A percentile compares a stretch with the other conserved stretches of the same genome.
Conservation (phyloP, 2,329 filamentous ascomycete genomes). For the Paramyrothecium roridum region DNA sequence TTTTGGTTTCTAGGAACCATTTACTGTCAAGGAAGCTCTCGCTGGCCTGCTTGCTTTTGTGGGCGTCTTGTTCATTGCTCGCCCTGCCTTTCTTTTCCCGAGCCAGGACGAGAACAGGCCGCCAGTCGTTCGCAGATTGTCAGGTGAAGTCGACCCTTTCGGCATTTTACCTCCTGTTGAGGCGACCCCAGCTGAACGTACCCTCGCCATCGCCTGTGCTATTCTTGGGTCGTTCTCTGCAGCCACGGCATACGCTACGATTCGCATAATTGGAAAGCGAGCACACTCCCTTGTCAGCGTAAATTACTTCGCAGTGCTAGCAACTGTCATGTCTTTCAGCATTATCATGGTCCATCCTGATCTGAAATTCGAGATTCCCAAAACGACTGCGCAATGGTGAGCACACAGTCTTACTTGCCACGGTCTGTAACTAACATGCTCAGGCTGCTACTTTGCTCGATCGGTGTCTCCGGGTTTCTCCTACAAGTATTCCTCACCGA, state of each 20-base stretch:
- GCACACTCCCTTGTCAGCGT: slow-evolving; percentile 75
- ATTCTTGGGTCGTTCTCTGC: slow-evolving; percentile 68
- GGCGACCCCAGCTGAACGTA: slow-evolving; percentile 56
- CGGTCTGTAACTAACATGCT: slow-evolving; percentile 20
- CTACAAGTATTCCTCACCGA: slow-evolving; percentile 76
- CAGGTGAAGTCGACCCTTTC: slow-evolving; percentile 4
- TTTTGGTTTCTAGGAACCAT: slow-evolving; percentile 55
- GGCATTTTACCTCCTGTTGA: slow-evolving; percentile 25
- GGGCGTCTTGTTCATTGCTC: slow-evolving; percentile 74
- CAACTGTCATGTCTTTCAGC: slow-evolving; percentile 61
- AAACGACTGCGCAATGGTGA: slow-evolving; percentile 19
- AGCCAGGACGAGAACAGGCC: slow-evolving; percentile 8
- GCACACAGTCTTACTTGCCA: background rate
- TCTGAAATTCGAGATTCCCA: slow-evolving; percentile 33
- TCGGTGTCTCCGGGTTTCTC: slow-evolving; percentile 72
- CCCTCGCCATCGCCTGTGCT: slow-evolving; percentile 62
- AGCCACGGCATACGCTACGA: slow-evolving; percentile 67
- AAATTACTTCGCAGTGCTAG: slow-evolving; percentile 71
- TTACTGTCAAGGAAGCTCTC: slow-evolving; percentile 66
- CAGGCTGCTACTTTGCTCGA: slow-evolving; percentile 53
- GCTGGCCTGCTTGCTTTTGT: slow-evolving; percentile 67
- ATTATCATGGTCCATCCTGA: slow-evolving; percentile 49
- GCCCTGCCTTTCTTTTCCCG: slow-evolving; percentile 58
- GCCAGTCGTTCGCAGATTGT: too few relatives aligned
- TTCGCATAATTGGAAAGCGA: slow-evolving; percentile 71